phyloP scores from a whole-genome alignment of 192 early-diverging fungal genomes.

The Coemansia sp. region DNA sequence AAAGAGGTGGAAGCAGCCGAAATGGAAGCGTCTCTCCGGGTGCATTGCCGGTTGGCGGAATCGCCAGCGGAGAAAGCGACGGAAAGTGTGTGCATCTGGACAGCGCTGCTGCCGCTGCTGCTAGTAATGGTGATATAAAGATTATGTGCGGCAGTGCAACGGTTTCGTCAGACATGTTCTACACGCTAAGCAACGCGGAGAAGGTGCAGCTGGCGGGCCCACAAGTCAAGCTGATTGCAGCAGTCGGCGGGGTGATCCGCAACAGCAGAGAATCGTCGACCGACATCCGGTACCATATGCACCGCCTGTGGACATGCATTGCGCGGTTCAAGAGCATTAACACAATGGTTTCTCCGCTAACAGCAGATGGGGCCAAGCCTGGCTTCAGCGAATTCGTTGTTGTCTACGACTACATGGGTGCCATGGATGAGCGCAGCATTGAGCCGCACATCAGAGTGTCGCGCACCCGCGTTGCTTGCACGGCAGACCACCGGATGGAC shows the following conservation, averaged over 20 bases:
- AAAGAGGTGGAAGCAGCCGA: too few relatives aligned
- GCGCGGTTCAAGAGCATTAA: conserved; percentile 15
- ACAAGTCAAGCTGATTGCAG: conserved; percentile 37
- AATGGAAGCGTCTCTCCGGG: too few relatives aligned
- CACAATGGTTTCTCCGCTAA: conserved; percentile 11
- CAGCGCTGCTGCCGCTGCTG: too few relatives aligned
- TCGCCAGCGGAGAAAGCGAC: conserved; percentile 5
- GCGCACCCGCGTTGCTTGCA: conserved; percentile 19
- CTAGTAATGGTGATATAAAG: conserved; percentile 1
- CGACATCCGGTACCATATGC: conserved; percentile 45
- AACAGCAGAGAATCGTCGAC: background rate
- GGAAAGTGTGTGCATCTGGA: too few relatives aligned
- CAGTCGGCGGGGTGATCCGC: conserved; percentile 37
- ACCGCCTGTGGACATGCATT: conserved; percentile 48
- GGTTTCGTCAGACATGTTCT: conserved; percentile 27
- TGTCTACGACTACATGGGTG: conserved; percentile 22
- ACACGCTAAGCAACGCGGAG: conserved; percentile 36
- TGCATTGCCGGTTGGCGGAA: too few relatives aligned
- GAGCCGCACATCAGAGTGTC: conserved; percentile 38
- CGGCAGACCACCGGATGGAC: background rate
- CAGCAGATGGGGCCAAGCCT: background rate
- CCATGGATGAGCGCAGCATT: conserved; percentile 18
- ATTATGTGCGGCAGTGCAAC: background rate
- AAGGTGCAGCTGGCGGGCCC: conserved; percentile 38
- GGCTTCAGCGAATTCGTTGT: conserved; percentile 49